Base-by-base conservation (phyloP, 2,329 filamentous ascomycete species). In the Madurella mycetomatis region DNA sequence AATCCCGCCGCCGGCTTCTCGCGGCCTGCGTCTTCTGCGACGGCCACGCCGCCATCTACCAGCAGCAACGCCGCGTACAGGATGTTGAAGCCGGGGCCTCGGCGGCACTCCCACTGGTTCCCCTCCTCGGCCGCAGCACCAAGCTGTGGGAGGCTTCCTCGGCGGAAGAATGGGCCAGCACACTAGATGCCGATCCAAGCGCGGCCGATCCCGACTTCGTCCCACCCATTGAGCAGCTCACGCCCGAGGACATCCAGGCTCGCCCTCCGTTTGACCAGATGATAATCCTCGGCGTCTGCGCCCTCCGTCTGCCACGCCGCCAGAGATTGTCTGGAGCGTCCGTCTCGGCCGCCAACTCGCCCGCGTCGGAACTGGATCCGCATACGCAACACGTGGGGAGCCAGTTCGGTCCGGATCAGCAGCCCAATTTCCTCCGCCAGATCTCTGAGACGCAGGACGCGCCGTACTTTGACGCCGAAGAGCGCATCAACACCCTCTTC, bases 1-100 rank as follows among this genome's bases (percentile, higher is more conserved):
- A 85, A 66, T 71, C 77, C 8, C 72, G 71, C 51, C 76, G 79
- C 52, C 76, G 82, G 41, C 72, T 84, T 30, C 68, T 82, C n/a
- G 72, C 77, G 34, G 76, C 75, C 13, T 84, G 79, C 67, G 82
- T 83, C 65, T 67, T 82, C 50, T 69, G 81, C 53, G 81, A 84
- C 63, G 71, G 77, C 7, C 81, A 83, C 56, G 74, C 78, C 62
- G 75, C 78, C 57, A 70, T 77, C 57, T 83, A 80, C 61, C 73
- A 79, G 49, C 77, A 84, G 65, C 77, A 79, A 58, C 71, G 70
- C 16, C 67, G 69, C 39, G 66, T 68, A 25, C 64, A 67, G 32
- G 70, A 70, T 42, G 67, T 76, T 60, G 68, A 76, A 57, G 67
- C 70, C 45, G 63, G 65, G 34, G 63, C 55, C 54, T 65, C 53